phyloP scores from a whole-genome alignment of 169 alveolate species.

The Miamiensis avidus region DNA sequence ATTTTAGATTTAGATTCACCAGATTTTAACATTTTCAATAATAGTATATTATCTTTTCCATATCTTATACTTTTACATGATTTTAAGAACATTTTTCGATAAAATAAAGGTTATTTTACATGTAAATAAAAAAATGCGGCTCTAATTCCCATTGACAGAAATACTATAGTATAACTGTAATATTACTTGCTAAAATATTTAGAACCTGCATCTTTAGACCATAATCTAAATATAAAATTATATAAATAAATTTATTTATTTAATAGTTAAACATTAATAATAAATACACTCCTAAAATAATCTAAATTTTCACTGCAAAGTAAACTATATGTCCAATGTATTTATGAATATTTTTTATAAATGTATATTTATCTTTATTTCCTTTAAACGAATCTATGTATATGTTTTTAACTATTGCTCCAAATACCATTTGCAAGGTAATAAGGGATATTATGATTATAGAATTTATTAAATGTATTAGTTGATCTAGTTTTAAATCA shows the following conservation, averaged over 20 bases:
- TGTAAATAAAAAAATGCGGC: neutral
- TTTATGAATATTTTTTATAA: neutral
- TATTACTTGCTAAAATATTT: neutral
- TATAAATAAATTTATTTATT: too few relatives aligned
- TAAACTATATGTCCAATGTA: neutral
- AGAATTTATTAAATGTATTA: neutral
- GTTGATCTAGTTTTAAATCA: too few relatives aligned
- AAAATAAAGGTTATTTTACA: too few relatives aligned
- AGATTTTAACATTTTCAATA: too few relatives aligned
- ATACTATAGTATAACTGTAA: neutral
- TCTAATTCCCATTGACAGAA: neutral
- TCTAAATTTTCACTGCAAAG: neutral
- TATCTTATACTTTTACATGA: too few relatives aligned
- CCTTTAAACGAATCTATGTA: neutral
- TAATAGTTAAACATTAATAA: neutral
- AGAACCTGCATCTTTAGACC: neutral
- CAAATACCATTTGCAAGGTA: neutral
- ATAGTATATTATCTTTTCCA: neutral
- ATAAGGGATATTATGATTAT: neutral
- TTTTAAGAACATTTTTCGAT: neutral
- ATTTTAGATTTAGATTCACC: neutral
- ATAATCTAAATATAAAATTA: neutral
- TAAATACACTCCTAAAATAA: neutral
- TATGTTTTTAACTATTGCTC: neutral
- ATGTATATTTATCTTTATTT: neutral